Evolutionary conservation across 75 land plant species (phyloP), one percentile per base, ranked within the genome.

Genomic region (Cunninghamia lanceolata): DNA sequence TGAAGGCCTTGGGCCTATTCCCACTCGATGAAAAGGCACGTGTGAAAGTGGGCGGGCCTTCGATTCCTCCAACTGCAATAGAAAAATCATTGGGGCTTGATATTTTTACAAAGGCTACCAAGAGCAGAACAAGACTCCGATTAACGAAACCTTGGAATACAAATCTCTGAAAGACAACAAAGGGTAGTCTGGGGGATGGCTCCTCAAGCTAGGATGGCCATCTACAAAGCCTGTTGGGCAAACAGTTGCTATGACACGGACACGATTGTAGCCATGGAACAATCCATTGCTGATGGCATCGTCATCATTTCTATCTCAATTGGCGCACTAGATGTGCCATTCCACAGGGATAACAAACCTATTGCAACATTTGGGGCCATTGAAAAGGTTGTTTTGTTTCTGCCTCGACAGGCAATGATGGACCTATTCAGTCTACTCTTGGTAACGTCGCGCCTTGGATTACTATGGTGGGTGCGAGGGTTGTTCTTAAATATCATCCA

Each of bases 61-160:
- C 83, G 36, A 63, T 19, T 52, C 54, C 39, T 52, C 46, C 16
- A 43, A 90, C 88, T 94, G 96, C 86, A 94, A 93, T 86, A 75
- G 82, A 35, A 96, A 96, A 92, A 90, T 96, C 75, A 87, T 93
- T 79, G 94, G 94, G 0, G 94, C 94, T 9, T 84, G 93, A 40
- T 88, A 75, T 34, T 93, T 92, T 76, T 85, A 86, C 30, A 93
- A 91, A 45, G 98, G 98, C 6, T 94, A 95, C 79, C 92, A 93
- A 75, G 88, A 30, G 38, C 75, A 56, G 30, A 85, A 85, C 50
- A 1, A 1, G 50, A 46, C 11, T 19, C 66, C 7, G 28, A 59
- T 59, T 4, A 59, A 59, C 66, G 28, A 59, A 59, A 77, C 53
- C n/a, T 40, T 40, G 43, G 81, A 88, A 25, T 88, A 21, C n/a